Evolutionary conservation across 345 rosid species (phyloP), one percentile per base, ranked within the genome.

Genomic region (Erucastrum elatum): DNA sequence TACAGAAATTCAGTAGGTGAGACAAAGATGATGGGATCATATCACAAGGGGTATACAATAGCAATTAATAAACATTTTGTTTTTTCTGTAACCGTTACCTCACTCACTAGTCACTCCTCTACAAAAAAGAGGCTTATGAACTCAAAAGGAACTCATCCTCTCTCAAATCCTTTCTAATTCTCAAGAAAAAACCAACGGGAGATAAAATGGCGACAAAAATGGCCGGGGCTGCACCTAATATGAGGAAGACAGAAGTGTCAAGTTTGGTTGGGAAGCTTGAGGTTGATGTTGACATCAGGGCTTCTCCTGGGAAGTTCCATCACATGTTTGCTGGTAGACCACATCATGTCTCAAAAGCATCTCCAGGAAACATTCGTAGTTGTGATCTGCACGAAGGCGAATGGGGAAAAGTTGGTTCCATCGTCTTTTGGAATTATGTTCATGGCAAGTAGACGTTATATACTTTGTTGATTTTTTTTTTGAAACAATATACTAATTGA

Each of bases 341-440:
- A 35, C 84, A 84, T 68, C 83, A 86, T 56, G 69, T 84, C 11
- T 53, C 78, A 13, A 72, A 60, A 51, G 72, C 77, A 76, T 17
- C 70, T 59, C 73, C 81, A 25, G 65, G 35, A 2, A 82, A 78
- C 2, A 17, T 86, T 1, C 75, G 76, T 6, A 63, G 74, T 0
- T 62, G 76, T 41, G 76, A 72, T 0, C 70, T 86, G 1, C 83
- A 80, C 25, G 80, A 84, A 17, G 87, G 86, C 6, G 84, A 84
- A 0, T 86, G 73, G 75, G 89, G 84, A 1, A 77, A 68, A 1
- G 39, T 49, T 3, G 87, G 83, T 2, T 46, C 79, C 46, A 56
- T 84, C 21, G 13, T 85, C 80, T 35, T 37, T 53, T 82, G 84
- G 85, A 72, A 71, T 33, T 85, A 84, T 35, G 27, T 69, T 35